Conservation (phyloP, 495 filamentous ascomycete species). For the Neurospora hispaniola region DNA sequence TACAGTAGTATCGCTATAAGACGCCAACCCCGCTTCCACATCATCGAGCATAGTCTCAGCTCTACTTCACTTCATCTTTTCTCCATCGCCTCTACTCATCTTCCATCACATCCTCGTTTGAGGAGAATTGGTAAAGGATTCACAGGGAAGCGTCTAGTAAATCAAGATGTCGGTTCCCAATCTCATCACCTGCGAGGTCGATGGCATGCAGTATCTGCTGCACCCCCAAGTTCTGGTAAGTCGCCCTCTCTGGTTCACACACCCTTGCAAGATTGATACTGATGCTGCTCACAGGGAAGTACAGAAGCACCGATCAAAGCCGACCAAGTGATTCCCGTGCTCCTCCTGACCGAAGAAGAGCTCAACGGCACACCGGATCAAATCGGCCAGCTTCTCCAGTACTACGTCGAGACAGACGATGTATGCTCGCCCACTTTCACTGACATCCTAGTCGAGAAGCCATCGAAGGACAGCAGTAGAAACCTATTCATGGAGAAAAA, state of each 20-base stretch:
- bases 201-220: not conserved
- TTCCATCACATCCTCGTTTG: fast-evolving
- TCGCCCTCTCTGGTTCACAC: not conserved
- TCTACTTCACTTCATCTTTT: not conserved
- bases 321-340: conserved; percentile 7
- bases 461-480: not conserved
- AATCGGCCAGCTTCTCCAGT: not conserved
- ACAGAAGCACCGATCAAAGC: conserved; percentile 5
- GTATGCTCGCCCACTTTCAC: conserved; percentile 41
- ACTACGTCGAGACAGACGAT: conserved; percentile 13
- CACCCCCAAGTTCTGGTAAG: not conserved
- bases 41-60: not conserved
- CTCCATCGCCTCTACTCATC: not conserved
- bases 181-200: not conserved
- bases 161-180: not conserved
- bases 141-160: not conserved
- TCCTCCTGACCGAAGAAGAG: conserved; percentile 1
- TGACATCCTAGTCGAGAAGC: conserved; percentile 36
- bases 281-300: not conserved
- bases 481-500: not conserved
- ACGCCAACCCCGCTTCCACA: not conserved
- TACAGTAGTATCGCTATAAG: not conserved
- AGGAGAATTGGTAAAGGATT: not conserved
- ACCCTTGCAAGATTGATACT: not conserved
- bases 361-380: not conserved